phyloP scores from a whole-genome alignment of 208 protist species.

The Acanthamoeba royreba region DNA sequence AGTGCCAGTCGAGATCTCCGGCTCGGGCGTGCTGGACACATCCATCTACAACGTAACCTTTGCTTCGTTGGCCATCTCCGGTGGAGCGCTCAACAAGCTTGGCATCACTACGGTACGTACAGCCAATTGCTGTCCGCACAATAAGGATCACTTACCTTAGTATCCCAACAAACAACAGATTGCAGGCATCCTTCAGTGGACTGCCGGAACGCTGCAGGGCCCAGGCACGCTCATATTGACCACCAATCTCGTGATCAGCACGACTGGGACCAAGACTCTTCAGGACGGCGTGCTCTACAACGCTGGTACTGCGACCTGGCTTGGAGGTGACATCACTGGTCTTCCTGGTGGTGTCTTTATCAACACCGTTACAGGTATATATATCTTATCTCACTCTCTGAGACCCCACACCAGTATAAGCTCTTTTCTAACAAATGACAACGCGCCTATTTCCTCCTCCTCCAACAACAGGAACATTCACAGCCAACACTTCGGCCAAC shows the following conservation, averaged over 20 bases:
- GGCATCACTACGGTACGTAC: not conserved
- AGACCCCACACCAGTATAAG: too few relatives aligned
- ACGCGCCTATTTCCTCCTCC: too few relatives aligned
- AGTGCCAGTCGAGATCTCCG: not conserved
- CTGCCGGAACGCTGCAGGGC: not conserved
- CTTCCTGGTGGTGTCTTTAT: not conserved
- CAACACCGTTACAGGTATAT: constrained; percentile 35
- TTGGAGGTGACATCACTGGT: not conserved
- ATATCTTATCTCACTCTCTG: too few relatives aligned
- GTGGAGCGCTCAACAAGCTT: constrained; percentile 13
- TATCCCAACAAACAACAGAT: too few relatives aligned
- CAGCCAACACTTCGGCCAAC: not conserved
- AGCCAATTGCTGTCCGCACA: too few relatives aligned
- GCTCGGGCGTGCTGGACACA: constrained; percentile 23
- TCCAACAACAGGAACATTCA: too few relatives aligned
- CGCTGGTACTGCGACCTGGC: not conserved
- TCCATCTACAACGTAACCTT: constrained; percentile 25
- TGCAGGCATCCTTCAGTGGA: not conserved
- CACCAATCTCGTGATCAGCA: not conserved
- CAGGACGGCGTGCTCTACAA: constrained; percentile 26
- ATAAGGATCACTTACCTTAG: too few relatives aligned
- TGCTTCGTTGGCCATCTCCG: not conserved
- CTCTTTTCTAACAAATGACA: too few relatives aligned
- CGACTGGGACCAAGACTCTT: not conserved
- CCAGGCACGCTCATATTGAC: not conserved